phyloP scores from a whole-genome alignment of 1,139 yeast species.

The Saccharomyces hybrid region DNA sequence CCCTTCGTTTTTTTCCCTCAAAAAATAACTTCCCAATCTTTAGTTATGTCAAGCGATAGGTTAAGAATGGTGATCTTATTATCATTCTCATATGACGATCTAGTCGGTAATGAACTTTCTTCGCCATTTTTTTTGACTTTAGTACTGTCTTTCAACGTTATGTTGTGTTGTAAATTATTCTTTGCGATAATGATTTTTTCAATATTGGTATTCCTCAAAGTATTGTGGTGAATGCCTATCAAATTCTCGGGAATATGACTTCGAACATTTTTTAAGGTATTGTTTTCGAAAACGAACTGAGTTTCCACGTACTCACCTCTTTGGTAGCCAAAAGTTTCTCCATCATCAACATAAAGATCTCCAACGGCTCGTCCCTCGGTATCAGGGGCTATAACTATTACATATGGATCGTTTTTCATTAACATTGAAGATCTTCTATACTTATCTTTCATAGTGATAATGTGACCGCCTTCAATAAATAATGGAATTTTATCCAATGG shows the following conservation, averaged over 20 bases:
- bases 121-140: constrained; percentile 35
- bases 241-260: constrained; percentile 12
- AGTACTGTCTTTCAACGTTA: constrained; percentile 19
- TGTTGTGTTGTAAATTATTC: constrained; percentile 10
- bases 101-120: constrained; percentile 34
- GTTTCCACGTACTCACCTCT: constrained; percentile 30
- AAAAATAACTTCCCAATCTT: constrained; percentile 43
- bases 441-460: constrained; percentile 60
- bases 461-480: constrained; percentile 68
- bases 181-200: constrained; percentile 59
- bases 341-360: constrained; percentile 75
- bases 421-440: constrained; percentile 72
- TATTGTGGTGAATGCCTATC: constrained; percentile 11
- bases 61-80: constrained; percentile 40
- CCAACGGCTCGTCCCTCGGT: constrained; percentile 46
- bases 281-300: constrained; percentile 9
- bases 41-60: constrained; percentile 45
- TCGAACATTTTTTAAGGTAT: constrained; percentile 26
- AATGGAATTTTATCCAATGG: constrained; percentile 64
- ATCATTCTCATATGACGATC: constrained; percentile 8
- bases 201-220: constrained; percentile 33
- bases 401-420: constrained; percentile 79
- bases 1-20: constrained; percentile 3
- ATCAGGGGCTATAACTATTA: constrained; percentile 59
- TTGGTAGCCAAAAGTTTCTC: constrained; percentile 58